Conservation (phyloP, 2,329 filamentous ascomycete species). For the Trichoderma atrobrunneum region DNA sequence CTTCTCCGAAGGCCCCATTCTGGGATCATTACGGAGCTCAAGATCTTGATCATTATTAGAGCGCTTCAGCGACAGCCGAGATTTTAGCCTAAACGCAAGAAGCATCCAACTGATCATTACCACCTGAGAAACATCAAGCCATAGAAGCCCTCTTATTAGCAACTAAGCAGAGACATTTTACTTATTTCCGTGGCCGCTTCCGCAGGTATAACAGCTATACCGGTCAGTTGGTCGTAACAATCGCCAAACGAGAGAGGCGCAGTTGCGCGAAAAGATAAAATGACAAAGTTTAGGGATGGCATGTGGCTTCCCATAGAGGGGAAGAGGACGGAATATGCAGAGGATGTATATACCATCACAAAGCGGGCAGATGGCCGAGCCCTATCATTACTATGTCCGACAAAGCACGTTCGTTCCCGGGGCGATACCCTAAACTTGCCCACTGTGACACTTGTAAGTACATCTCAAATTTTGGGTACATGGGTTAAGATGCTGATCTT, state of each 20-base stretch:
- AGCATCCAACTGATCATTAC: not conserved
- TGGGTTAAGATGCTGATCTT: not conserved
- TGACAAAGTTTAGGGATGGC: constrained; percentile 35
- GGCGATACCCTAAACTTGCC: constrained; percentile 56
- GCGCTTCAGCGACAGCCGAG: not conserved
- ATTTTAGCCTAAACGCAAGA: constrained; percentile 6
- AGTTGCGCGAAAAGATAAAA: constrained; percentile 20
- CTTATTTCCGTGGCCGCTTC: not conserved
- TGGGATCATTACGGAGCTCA: not conserved
- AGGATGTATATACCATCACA: constrained; percentile 56
- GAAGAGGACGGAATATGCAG: constrained; percentile 61
- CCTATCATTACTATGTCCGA: constrained; percentile 56
- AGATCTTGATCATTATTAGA: not conserved
- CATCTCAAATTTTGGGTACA: not conserved
- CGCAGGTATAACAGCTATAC: not conserved
- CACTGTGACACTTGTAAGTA: constrained; percentile 43
- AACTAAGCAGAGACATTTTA: not conserved
- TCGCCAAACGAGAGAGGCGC: not conserved
- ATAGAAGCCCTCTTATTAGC: not conserved
- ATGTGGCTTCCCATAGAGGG: constrained; percentile 64
- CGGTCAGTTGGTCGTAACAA: not conserved
- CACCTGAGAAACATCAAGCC: too few species aligned
- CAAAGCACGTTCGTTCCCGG: constrained; percentile 49
- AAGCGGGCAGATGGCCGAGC: constrained; percentile 44
- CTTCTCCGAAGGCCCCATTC: not conserved